Conservation (phyloP, 73 alveolate species). For the Tetrahymena malaccensis region DNA sequence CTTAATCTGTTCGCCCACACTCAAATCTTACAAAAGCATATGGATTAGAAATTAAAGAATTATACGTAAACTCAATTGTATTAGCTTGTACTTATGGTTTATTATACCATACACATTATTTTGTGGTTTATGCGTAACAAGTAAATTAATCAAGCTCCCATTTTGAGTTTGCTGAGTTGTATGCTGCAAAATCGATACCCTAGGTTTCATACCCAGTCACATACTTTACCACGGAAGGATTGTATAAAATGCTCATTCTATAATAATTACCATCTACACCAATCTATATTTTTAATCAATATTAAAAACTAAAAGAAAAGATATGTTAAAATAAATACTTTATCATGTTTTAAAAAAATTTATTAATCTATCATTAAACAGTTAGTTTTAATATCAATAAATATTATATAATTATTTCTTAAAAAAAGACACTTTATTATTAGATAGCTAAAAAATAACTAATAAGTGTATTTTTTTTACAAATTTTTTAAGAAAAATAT, state of each 20-base stretch:
- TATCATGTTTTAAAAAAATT: too few species aligned
- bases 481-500: too few species aligned
- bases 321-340: background rate
- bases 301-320: background rate
- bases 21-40: background rate
- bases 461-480: too few species aligned
- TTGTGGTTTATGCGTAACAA: background rate
- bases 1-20: background rate
- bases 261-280: background rate
- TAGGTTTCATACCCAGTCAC: background rate
- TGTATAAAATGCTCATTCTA: background rate
- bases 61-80: background rate
- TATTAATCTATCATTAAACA: too few species aligned
- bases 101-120: background rate
- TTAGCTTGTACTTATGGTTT: background rate
- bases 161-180: background rate
- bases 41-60: background rate
- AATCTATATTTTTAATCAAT: background rate
- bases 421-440: too few species aligned
- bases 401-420: too few species aligned
- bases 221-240: background rate
- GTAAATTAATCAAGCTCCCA: background rate
- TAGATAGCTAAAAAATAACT: too few species aligned
- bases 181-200: background rate
- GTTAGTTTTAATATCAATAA: too few species aligned